Percentiles rank a stretch among this genome's conserved stretches.
These are phyloP conservation scores for Neurospora hispaniola DNA, from an alignment of 495 filamentous ascomycete species.

Conservation along the genomic window DNA sequence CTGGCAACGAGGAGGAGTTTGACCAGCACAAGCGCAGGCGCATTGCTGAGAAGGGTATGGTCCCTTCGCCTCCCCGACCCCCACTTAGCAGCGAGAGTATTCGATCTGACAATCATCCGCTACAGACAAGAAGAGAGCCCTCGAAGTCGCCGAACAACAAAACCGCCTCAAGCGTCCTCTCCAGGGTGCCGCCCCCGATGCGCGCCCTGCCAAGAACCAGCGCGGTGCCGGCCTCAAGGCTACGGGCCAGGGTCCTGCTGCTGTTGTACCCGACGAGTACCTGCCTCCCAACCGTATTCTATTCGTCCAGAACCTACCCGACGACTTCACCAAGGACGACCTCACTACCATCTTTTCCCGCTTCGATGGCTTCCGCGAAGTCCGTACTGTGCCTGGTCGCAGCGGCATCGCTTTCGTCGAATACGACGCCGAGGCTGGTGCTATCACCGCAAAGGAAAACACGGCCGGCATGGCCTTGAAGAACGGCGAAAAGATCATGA, in stretches of 20 bases:
- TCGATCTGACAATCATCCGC: neutral
- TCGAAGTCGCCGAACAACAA: slow-evolving; percentile 69
- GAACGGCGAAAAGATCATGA: slow-evolving; percentile 50
- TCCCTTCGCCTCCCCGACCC: neutral
- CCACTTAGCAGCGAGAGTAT: neutral
- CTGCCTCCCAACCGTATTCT: slow-evolving; percentile 94
- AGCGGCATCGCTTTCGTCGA: slow-evolving; percentile 93
- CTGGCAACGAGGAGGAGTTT: slow-evolving; percentile 68
- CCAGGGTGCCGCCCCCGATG: slow-evolving; percentile 39
- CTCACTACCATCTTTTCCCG: slow-evolving; percentile 73
- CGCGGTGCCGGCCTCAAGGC: slow-evolving; percentile 77
- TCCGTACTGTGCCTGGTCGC: slow-evolving; percentile 75
- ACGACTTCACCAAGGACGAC: slow-evolving; percentile 69
- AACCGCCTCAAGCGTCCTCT: slow-evolving; percentile 73
- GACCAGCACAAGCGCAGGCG: slow-evolving; percentile 79
- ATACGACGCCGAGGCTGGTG: slow-evolving; percentile 80
- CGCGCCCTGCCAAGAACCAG: slow-evolving; percentile 60
- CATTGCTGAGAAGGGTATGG: slow-evolving; percentile 80
- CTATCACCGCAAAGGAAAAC: slow-evolving; percentile 91
- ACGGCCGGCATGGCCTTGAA: slow-evolving; percentile 83
- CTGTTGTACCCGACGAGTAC: slow-evolving; percentile 91
- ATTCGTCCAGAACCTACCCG: slow-evolving; percentile 89
- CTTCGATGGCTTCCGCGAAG: slow-evolving; percentile 92
- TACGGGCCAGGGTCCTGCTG: slow-evolving; percentile 52
- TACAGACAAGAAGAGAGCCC: slow-evolving; percentile 83